Base-by-base conservation (phyloP, 257 asterid genomes). In the Scutellaria galericulata region DNA sequence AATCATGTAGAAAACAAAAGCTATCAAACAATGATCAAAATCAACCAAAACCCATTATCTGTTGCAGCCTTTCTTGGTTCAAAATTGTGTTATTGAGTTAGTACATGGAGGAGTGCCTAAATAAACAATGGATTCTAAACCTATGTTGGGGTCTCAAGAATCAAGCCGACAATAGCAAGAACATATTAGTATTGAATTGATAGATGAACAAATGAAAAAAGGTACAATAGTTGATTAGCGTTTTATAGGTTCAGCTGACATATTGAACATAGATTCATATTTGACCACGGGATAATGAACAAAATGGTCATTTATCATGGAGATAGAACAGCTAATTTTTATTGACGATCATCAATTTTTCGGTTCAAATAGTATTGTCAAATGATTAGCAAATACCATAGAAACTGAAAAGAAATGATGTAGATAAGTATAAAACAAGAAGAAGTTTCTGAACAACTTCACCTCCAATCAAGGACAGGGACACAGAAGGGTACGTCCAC, bases 391-490 rank as follows among this genome's bases (percentile, higher is more conserved):
- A 70, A 45, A 67, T 51, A 22, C 64, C 14, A 7, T 22, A 12
- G 18, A 61, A 58, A 76, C 20, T 40, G 7, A 48, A 61, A 68
- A 50, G 9, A 27, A 22, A 48, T 47, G 14, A 65, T 13, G 44
- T 65, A 45, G 31, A 75, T 39, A 12, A 75, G 67, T 63, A 80
- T 67, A 44, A 18, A 24, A 45, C 56, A 44, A 9, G 42, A 24
- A 68, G 14, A 62, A 42, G 22, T 59, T 7, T 7, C 45, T 4
- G 18, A 73, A 64, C 47, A 12, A 53, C 57, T 68, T 76, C 71
- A 69, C 79, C 82, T 77, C 56, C 63, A 81, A 45, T 47, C 55
- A 56, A 74, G 73, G 50, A 46, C 68, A 73, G 20, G 55, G 46
- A 35, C 73, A 73, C 64, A 51, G 75, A 48, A 72, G 56, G 48